Percentiles rank a stretch among this genome's conserved stretches.
phyloP scores from a whole-genome alignment of 345 rosid species.

The Leavenworthia alabamica region DNA sequence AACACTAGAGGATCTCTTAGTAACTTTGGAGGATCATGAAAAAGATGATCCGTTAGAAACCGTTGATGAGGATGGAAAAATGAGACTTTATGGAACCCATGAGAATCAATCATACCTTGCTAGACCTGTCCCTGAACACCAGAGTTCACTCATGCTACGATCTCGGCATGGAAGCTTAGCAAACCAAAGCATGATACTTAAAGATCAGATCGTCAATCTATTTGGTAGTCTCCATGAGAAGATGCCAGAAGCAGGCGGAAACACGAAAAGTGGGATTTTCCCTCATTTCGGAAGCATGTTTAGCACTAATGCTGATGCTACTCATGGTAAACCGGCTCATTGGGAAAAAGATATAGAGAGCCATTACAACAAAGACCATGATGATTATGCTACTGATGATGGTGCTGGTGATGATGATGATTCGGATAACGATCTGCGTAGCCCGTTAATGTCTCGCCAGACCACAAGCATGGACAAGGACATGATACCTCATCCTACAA shows the following conservation, averaged over 20 bases:
- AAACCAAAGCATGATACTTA: slow-evolving; percentile 53
- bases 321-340: too few species aligned
- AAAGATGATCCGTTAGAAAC: slow-evolving; percentile 46
- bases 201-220: slow-evolving; percentile 89
- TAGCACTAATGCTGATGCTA: slow-evolving; percentile 50
- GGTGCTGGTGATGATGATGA: slow-evolving; percentile 49
- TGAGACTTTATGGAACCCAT: slow-evolving; percentile 66
- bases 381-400: slow-evolving; percentile 47
- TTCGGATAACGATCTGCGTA: slow-evolving; percentile 74
- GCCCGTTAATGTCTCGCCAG: slow-evolving; percentile 91
- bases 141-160: slow-evolving; percentile 54
- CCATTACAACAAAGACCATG: slow-evolving; percentile 60
- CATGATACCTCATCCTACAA: slow-evolving; percentile 47
- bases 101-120: slow-evolving; percentile 85
- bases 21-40: slow-evolving; percentile 65
- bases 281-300: slow-evolving; percentile 89
- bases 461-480: too few species aligned
- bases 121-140: slow-evolving; percentile 76
- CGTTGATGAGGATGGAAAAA: slow-evolving; percentile 54
- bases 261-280: slow-evolving; percentile 66
- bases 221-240: slow-evolving; percentile 92
- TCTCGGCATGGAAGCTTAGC: slow-evolving; percentile 88
- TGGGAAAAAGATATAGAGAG: slow-evolving; percentile 66
- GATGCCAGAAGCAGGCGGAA: slow-evolving; percentile 76
- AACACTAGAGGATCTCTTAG: slow-evolving; percentile 80